Base-by-base conservation (phyloP, 176 grass and related monocot genomes). In the Carex littledalei region DNA sequence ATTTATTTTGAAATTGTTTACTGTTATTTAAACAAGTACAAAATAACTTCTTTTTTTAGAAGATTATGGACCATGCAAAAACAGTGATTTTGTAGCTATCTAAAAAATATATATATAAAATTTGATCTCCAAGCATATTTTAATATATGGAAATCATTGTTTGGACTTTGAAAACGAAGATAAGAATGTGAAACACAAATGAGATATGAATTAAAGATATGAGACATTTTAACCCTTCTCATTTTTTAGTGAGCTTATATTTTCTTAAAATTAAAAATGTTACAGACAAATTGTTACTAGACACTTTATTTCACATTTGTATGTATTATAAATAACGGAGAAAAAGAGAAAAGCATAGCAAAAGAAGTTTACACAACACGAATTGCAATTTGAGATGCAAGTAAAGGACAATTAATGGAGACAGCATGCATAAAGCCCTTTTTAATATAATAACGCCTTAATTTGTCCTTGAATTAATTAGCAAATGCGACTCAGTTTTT, bases 401-500 rank as follows among this genome's bases (percentile, higher is more conserved):
- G 70, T 10, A 10, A 10, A 75, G 37, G 68, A 15, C 71, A 53
- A 53, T 29, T 54, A 54, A 45, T 53, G 45, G 20, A 76, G 45
- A 54, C 21, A 76, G 29, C 47, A 76, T 76, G 29, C 47, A 76
- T 76, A 76, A 29, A 26, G 12, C 71, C 73, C 41, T 43, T 53
- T 75, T 76, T 49, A 37, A 37, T 68, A 6, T 7, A 68, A 68
- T 76, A 53, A 76, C 29, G 0, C 49, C 50, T 39, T 39, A 6
- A 39, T 32, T 69, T 56, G 50, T 56, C 50, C 24, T 78, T 49
- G 37, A 39, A 39, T 39, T 24, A 67, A 89, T 47, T 71, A 41
- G 43, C 61, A 79, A 69, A 68, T 81, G 87, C 84, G 61, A 71
- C 69, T 67, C 8, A 50, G 14, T 31, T 84, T 92, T 80, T 90